Percentiles rank a stretch among this genome's conserved stretches.
phyloP scores from a whole-genome alignment of 495 filamentous ascomycete genomes.

The Jackrogersella minutella region DNA sequence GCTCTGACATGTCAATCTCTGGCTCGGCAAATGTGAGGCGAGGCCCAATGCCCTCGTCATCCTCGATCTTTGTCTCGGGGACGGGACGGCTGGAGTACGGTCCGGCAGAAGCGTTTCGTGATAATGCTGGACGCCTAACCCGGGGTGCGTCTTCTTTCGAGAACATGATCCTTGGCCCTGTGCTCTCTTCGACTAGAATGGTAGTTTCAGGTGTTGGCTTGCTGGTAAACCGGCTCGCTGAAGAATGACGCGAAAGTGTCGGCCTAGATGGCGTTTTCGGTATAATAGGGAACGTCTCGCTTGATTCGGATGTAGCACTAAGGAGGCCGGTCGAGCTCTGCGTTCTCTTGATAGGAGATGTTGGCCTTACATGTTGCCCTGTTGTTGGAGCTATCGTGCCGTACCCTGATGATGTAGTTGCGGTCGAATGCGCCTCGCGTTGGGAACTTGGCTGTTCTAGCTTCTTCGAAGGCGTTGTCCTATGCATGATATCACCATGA shows the following conservation, averaged over 20 bases:
- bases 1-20: conserved; percentile 29
- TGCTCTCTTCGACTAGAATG: conserved; percentile 68
- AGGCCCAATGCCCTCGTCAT: conserved; percentile 63
- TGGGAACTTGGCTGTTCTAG: background rate
- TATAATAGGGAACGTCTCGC: conserved; percentile 27
- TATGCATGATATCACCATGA: conserved; percentile 44
- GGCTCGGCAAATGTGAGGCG: conserved; percentile 75
- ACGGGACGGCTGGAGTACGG: conserved; percentile 70
- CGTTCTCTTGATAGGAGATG: background rate
- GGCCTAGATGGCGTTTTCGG: conserved; percentile 50
- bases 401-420: conserved; percentile 26
- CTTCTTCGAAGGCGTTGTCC: background rate
- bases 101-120: conserved; percentile 57
- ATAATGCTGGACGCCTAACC: conserved; percentile 53
- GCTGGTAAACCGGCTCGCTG: conserved; percentile 70
- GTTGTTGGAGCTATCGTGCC: conserved; percentile 20
- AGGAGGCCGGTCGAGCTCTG: conserved; percentile 12
- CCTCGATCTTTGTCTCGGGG: conserved; percentile 66
- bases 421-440: background rate
- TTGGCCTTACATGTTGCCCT: background rate
- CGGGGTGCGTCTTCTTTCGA: conserved; percentile 53
- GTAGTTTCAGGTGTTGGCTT: conserved; percentile 77
- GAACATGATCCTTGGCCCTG: conserved; percentile 83
- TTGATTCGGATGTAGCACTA: background rate
- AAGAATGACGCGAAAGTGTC: conserved; percentile 60